phyloP scores from a whole-genome alignment of 2,329 filamentous ascomycete genomes.

The Penicillium italicum region DNA sequence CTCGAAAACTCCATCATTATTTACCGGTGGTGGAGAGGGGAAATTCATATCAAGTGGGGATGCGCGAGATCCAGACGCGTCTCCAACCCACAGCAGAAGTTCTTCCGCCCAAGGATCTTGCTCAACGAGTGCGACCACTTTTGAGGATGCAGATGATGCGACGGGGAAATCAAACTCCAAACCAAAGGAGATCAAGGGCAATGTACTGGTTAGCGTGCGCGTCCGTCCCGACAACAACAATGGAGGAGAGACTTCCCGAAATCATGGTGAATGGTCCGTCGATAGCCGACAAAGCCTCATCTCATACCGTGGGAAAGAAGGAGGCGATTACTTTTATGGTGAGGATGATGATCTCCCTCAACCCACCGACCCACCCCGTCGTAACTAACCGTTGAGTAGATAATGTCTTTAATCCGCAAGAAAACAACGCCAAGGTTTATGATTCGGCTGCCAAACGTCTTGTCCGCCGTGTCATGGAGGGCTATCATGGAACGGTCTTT shows the following conservation, averaged over 20 bases:
- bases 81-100: constrained; percentile 81
- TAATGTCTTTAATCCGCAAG: constrained; percentile 91
- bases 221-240: constrained; percentile 71
- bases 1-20: constrained; percentile 63
- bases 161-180: constrained; percentile 32
- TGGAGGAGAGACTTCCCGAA: constrained; percentile 58
- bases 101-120: constrained; percentile 92
- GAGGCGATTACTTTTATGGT: constrained; percentile 91
- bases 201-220: constrained; percentile 91
- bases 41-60: constrained; percentile 65
- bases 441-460: constrained; percentile 90
- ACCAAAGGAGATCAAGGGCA: constrained; percentile 76
- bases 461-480: constrained; percentile 96
- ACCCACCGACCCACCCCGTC: background rate
- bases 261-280: constrained; percentile 86
- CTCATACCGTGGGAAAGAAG: constrained; percentile 80
- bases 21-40: constrained; percentile 75
- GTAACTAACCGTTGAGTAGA: constrained; percentile 52
- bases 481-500: constrained; percentile 96
- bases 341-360: constrained; percentile 32
- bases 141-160: constrained; percentile 70
- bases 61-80: constrained; percentile 70
- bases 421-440: constrained; percentile 93
- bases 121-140: constrained; percentile 82
- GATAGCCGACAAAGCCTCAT: constrained; percentile 80